These are phyloP conservation scores for Trichoderma gamsii DNA, from an alignment of 495 filamentous ascomycete species.

Conservation along the genomic window DNA sequence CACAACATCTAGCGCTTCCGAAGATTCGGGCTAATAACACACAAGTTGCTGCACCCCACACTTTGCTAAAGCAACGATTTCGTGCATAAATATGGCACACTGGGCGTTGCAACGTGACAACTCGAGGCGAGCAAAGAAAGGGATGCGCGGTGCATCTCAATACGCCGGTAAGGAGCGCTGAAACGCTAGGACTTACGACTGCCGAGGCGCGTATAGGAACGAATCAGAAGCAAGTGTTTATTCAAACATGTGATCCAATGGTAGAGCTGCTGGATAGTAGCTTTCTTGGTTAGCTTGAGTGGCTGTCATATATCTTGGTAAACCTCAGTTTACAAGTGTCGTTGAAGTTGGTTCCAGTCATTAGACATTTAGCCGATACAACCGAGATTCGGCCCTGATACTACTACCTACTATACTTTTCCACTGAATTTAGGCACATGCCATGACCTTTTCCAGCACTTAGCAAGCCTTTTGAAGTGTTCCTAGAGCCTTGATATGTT, in stretches of 20 bases:
- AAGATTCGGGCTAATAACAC: neutral
- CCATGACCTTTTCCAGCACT: too few species aligned
- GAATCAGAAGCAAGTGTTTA: neutral
- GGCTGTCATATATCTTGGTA: neutral
- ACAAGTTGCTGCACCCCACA: neutral
- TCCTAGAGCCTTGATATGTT: too few species aligned
- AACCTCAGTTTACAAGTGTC: too few species aligned
- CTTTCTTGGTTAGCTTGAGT: neutral
- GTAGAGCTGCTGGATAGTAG: neutral
- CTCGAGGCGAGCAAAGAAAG: neutral
- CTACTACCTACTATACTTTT: too few species aligned
- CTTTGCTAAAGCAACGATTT: neutral
- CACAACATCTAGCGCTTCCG: neutral
- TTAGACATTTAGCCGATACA: too few species aligned
- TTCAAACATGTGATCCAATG: neutral
- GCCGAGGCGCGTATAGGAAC: neutral
- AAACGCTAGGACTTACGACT: neutral
- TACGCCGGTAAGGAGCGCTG: neutral
- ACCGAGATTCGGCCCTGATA: too few species aligned
- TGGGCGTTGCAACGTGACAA: neutral
- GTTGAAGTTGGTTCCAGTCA: too few species aligned
- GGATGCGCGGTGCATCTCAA: neutral
- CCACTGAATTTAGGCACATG: too few species aligned
- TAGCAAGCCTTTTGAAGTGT: too few species aligned
- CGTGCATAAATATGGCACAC: neutral